Evolutionary conservation across 176 grass and related monocot species (phyloP).

Genomic region (Carex scoparia): DNA sequence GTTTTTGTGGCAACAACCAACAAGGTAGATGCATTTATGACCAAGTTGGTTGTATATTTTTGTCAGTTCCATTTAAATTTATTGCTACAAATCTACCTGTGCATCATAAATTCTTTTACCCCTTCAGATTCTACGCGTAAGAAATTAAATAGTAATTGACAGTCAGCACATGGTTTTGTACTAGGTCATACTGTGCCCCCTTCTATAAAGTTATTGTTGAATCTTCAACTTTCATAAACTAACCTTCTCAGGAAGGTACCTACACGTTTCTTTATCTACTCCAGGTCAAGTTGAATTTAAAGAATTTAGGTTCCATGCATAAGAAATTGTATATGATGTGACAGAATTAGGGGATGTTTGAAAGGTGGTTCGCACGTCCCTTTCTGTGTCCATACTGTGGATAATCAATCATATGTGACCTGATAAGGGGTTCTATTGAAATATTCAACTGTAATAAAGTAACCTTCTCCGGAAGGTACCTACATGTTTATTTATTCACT

Average conservation of each 20-base stretch:
- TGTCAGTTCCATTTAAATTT: not conserved
- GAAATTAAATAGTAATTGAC: not conserved
- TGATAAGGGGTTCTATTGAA: not conserved
- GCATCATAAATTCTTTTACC: not conserved
- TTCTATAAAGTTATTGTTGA: not conserved
- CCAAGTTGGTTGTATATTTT: not conserved
- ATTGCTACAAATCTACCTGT: no score
- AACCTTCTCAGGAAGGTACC: not conserved
- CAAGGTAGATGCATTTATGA: slow-evolving; percentile 12
- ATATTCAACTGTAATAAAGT: not conserved
- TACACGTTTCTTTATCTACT: not conserved
- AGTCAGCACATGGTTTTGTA: not conserved
- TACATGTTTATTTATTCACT: not conserved
- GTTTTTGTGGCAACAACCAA: no score
- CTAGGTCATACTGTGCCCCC: not conserved
- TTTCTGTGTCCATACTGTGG: not conserved
- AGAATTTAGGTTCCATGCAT: not conserved
- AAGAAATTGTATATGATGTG: not conserved
- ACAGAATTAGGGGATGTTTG: not conserved
- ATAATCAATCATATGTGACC: not conserved
- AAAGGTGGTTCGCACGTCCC: not conserved
- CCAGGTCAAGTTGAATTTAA: not conserved
- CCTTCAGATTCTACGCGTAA: not conserved
- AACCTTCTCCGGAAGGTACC: not conserved
- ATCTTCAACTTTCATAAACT: no score